phyloP scores from a whole-genome alignment of 2,329 filamentous ascomycete genomes.

The Colletotrichum phormii region DNA sequence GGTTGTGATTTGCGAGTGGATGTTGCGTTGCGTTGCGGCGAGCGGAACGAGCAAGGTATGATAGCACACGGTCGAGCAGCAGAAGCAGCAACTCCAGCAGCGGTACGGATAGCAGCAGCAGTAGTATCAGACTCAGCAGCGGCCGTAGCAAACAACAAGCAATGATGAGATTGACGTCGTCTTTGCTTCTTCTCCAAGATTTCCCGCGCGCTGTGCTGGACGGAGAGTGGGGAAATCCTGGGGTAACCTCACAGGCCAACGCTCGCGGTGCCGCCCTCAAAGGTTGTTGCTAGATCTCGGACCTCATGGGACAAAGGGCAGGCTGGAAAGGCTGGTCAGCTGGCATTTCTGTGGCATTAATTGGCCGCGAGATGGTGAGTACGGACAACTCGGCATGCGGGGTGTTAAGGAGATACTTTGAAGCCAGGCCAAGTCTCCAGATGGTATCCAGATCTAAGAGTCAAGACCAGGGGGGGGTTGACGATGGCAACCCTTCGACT shows the following conservation, averaged over 20 bases:
- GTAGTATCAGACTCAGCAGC: neutral
- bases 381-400: slow-evolving; percentile 7
- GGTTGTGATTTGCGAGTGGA: slow-evolving; percentile 6
- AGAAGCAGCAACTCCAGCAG: neutral
- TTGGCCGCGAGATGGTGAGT: slow-evolving; percentile 3
- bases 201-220: slow-evolving; percentile 3
- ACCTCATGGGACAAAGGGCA: neutral
- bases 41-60: slow-evolving; percentile 2
- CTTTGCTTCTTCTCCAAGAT: slow-evolving; percentile 20
- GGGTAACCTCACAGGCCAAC: slow-evolving; percentile 24
- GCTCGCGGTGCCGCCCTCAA: slow-evolving; percentile 12
- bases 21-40: neutral
- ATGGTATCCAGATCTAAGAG: neutral
- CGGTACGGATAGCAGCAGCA: neutral
- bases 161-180: slow-evolving; percentile 27
- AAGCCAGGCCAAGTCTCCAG: neutral
- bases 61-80: neutral
- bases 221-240: slow-evolving; percentile 34
- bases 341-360: slow-evolving; percentile 22
- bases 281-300: slow-evolving; percentile 15
- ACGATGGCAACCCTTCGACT: neutral
- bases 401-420: slow-evolving; percentile 25
- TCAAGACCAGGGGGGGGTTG: neutral
- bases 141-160: neutral
- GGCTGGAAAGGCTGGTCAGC: slow-evolving; percentile 15